Conservation (phyloP, 2,329 filamentous ascomycete genomes). For the Fusarium buxicola region DNA sequence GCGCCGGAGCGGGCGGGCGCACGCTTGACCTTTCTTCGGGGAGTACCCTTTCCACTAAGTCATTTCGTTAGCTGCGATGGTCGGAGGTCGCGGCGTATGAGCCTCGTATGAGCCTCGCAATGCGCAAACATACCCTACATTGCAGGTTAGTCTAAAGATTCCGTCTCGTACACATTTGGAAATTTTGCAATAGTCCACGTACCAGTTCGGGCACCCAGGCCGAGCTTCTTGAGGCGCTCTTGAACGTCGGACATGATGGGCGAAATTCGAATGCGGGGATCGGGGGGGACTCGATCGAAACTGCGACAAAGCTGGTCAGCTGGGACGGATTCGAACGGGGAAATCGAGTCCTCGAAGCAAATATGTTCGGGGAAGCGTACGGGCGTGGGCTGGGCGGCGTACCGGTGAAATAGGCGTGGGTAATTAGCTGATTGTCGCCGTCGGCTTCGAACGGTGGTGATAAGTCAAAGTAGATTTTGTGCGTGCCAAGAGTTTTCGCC, state of each 20-base stretch:
- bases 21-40: conserved; percentile 98
- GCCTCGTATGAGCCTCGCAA: conserved; percentile 24
- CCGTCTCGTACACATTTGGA: background rate
- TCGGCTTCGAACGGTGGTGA: conserved; percentile 50
- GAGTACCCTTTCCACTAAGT: conserved; percentile 91
- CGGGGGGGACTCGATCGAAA: conserved; percentile 46
- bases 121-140: conserved; percentile 53
- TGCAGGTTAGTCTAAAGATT: conserved; percentile 29
- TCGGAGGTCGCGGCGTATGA: conserved; percentile 27
- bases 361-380: conserved; percentile 28
- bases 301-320: conserved; percentile 47
- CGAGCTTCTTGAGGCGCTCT: conserved; percentile 71
- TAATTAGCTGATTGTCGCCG: conserved; percentile 53
- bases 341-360: conserved; percentile 33
- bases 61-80: conserved; percentile 46
- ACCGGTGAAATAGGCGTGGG: conserved; percentile 51
- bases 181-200: conserved; percentile 55
- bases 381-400: conserved; percentile 43
- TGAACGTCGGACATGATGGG: conserved; percentile 66
- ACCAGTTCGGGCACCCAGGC: conserved; percentile 71
- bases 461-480: conserved; percentile 57
- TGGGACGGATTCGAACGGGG: conserved; percentile 36
- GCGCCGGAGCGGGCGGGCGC: conserved; percentile 90
- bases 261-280: conserved; percentile 49
- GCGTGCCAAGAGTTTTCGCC: conserved; percentile 60